Evolutionary conservation across 208 protist genomes (phyloP), one percentile per base, ranked within the genome.

Genomic region (Herpetomonas samuelpessoai): DNA sequence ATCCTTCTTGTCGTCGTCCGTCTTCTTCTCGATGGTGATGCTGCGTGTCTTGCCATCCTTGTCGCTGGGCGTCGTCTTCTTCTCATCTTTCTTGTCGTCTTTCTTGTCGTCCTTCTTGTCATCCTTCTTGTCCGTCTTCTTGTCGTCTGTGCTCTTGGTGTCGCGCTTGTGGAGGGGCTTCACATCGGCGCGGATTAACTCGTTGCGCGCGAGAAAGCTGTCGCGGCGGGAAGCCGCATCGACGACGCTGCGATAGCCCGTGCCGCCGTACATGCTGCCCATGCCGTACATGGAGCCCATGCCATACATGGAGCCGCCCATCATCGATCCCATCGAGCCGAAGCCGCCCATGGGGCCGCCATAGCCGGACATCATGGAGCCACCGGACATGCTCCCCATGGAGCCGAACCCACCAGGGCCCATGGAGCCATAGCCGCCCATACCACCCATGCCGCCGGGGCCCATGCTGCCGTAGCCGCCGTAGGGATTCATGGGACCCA

Each of bases 181-280:
- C 24, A 81, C 66, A 1, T 86, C 76, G 6, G 79, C 83, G 41
- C 77, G 83, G 35, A 82, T 63, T 27, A 91, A 68, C 31, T 83
- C 68, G 56, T 91, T 91, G 35, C 69, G 57, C 45, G 71, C 70
- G 2, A 91, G 53, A 62, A 91, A 91, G 52, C 79, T 74, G 63
- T 78, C 72, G 44, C 79, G 65, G 54, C 79, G 80, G 10, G 80
- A 74, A 58, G 74, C 80, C 48, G 59, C 76, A 58, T 84, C 71
- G 26, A 91, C 69, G 18, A 91, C 68, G 52, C 78, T 84, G 48
- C 76, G 66, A 57, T 85, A 91, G 61, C 56, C 56, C 16, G 35
- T 56, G 29, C 46, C 61, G 19, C 35, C 27, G 56, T 70, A 69
- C 80, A 87, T 81, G 27, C 53, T 57, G 22, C 61, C 61, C 62